These are phyloP conservation scores for Venturia nashicola DNA, from an alignment of 2,329 filamentous ascomycete species.

Conservation along the genomic window DNA sequence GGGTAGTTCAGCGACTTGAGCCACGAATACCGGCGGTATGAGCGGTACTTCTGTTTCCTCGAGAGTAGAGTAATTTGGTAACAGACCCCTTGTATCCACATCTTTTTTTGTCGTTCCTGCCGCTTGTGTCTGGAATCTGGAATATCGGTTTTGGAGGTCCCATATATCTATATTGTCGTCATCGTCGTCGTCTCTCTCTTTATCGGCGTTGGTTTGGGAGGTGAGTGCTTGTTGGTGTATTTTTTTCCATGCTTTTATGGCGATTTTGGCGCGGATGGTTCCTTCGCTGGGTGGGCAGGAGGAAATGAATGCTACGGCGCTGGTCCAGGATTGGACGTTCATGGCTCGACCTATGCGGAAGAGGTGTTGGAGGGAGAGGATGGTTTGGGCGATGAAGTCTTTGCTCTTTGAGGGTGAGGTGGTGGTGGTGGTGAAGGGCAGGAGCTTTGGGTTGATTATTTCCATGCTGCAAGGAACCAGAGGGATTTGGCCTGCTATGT, in stretches of 20 bases:
- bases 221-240: slow-evolving; percentile 14
- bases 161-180: slow-evolving; percentile 50
- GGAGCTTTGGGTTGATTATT: slow-evolving; percentile 25
- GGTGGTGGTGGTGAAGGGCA: neutral
- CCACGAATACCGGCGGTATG: slow-evolving; percentile 57
- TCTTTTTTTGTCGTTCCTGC: slow-evolving; percentile 15
- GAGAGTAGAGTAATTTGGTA: slow-evolving; percentile 21
- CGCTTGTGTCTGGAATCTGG: slow-evolving; percentile 21
- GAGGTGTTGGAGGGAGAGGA: slow-evolving; percentile 75
- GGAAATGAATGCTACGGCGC: slow-evolving; percentile 59
- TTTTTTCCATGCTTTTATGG: slow-evolving; percentile 33
- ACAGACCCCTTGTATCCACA: slow-evolving; percentile 25
- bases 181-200: slow-evolving; percentile 34
- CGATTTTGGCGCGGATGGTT: slow-evolving; percentile 21
- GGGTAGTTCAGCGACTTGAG: slow-evolving; percentile 66
- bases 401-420: slow-evolving; percentile 9
- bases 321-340: slow-evolving; percentile 62
- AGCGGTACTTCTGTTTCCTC: neutral
- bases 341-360: slow-evolving; percentile 68
- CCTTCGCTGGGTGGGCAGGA: slow-evolving; percentile 11
- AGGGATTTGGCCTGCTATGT: slow-evolving; percentile 84
- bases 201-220: slow-evolving; percentile 28
- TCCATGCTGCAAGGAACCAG: slow-evolving; percentile 70
- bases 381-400: slow-evolving; percentile 44
- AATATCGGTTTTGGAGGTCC: slow-evolving; percentile 39